Evolutionary conservation across 495 filamentous ascomycete genomes (phyloP), one percentile per base, ranked within the genome.

Genomic region (Lasiosphaeris hirsuta): DNA sequence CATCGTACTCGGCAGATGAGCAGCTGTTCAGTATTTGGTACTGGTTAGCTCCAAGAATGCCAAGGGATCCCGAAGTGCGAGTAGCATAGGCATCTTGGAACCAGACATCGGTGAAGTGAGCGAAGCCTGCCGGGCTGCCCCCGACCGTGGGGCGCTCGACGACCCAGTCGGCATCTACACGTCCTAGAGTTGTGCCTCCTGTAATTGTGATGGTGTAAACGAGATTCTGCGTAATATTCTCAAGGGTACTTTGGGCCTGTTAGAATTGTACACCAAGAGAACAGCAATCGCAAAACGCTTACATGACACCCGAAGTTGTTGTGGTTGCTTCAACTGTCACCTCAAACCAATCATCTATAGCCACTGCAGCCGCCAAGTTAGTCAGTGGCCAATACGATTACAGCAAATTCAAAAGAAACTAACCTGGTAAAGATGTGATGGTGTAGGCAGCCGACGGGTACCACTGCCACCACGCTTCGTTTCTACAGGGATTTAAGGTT

Each of bases 381-480:
- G 51, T 11, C 30, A 15, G 17, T 41, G 37, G 36, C 1, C 10
- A 1, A 4, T 6, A 17, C 10, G 10, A 3, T 19, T 4, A 19
- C 14, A 38, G 13, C 11, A 1, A 48, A 23, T 9, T 8, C 2
- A 14, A 13, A 34, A 1, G 8, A 8, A 7, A 54, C 58, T 18
- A 58, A 56, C 67, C 60, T 45, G 69, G 62, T 46, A 71, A 35
- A 3, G 59, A 50, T 0, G 62, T 10, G 49, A 71, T 62, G 7
- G 62, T 64, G 23, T 54, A 64, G 0, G 64, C 56, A 1, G 38
- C 51, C 0, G 44, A 51, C 0, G 69, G 69, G 0, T 64, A 43
- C 69, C 69, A 71, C 47, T 71, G 67, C 62, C 64, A 71, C 64
- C 64, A 69, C 0, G 63, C 63, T 44, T 65, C 54, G 51, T 69